Evolutionary conservation across 768 basidiomycete genomes (phyloP).

Genomic region (Rhizopogon vesiculosus): DNA sequence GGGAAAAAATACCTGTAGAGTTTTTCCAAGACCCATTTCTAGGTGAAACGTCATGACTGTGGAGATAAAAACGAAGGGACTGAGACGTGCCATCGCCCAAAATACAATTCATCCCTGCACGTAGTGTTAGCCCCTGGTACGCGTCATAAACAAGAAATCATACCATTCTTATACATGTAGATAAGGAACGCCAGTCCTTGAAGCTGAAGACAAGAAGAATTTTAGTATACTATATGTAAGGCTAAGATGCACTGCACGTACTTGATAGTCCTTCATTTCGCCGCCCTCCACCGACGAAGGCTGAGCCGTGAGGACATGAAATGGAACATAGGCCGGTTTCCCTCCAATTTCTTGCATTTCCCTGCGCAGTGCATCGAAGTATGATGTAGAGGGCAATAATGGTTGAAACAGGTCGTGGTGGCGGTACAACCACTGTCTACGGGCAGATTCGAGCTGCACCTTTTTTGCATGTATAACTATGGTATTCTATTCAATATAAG

Average conservation of each 20-base stretch:
- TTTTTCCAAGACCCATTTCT: constrained; percentile 66
- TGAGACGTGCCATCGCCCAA: constrained; percentile 57
- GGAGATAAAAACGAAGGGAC: background rate
- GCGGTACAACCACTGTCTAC: constrained; percentile 41
- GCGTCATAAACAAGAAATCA: too few species aligned
- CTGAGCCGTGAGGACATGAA: constrained; percentile 39
- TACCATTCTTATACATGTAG: constrained; percentile 65
- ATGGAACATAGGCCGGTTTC: constrained; percentile 27
- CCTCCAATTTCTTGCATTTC: constrained; percentile 25
- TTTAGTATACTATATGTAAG: background rate
- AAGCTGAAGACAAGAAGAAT: constrained; percentile 28
- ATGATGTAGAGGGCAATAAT: constrained; percentile 38
- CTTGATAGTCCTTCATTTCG: constrained; percentile 71
- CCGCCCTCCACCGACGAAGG: constrained; percentile 50
- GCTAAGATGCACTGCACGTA: constrained; percentile 13
- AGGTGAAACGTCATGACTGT: background rate
- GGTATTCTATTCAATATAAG: constrained; percentile 32
- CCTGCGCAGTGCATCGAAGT: constrained; percentile 32
- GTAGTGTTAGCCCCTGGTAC: background rate
- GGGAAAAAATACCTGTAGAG: constrained; percentile 41
- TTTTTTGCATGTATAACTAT: constrained; percentile 32
- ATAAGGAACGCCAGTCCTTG: constrained; percentile 63
- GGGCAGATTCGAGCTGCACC: constrained; percentile 33
- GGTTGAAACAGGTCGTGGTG: constrained; percentile 43
- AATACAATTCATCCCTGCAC: constrained; percentile 60